Percentiles rank a stretch among this genome's conserved stretches.
Conservation (phyloP, 805 yeast genomes). For the Metschnikowia continentalis region DNA sequence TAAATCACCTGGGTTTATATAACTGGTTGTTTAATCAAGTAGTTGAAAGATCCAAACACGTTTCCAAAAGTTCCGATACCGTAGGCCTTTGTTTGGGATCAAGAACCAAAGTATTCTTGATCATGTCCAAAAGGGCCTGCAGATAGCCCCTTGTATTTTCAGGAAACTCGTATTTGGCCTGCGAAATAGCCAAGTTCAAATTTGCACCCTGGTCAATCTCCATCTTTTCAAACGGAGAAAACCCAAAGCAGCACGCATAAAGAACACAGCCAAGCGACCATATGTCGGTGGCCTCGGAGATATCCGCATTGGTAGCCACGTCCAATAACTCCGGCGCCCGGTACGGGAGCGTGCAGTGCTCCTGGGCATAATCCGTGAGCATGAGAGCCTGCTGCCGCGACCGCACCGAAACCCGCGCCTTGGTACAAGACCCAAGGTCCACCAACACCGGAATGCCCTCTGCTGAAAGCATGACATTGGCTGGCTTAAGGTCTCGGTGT, state of each 20-base stretch:
- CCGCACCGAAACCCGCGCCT: constrained; percentile 51
- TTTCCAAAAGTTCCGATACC: constrained; percentile 53
- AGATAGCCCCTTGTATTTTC: constrained; percentile 47
- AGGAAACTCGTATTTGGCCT: constrained; percentile 63
- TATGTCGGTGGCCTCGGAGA: constrained; percentile 76
- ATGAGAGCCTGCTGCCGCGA: constrained; percentile 69
- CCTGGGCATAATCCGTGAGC: constrained; percentile 76
- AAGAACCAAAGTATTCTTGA: constrained; percentile 56
- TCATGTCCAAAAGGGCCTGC: constrained; percentile 50
- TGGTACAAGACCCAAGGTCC: constrained; percentile 78
- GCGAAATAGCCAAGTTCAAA: constrained; percentile 66
- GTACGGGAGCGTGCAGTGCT: constrained; percentile 81
- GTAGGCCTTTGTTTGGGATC: constrained; percentile 62
- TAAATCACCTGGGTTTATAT: not conserved
- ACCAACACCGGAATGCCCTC: constrained; percentile 75
- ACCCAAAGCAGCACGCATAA: constrained; percentile 71
- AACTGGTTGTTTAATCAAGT: not conserved
- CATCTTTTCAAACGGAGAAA: constrained; percentile 84
- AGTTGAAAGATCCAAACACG: constrained; percentile 32
- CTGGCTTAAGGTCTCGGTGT: constrained; percentile 86
- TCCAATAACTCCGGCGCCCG: constrained; percentile 89
- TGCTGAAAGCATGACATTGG: constrained; percentile 74
- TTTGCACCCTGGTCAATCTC: constrained; percentile 81
- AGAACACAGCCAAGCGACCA: constrained; percentile 91
- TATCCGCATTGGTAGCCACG: constrained; percentile 57